Base-by-base conservation (phyloP, 129 eudicot genomes). In the Sambucus nigra region DNA sequence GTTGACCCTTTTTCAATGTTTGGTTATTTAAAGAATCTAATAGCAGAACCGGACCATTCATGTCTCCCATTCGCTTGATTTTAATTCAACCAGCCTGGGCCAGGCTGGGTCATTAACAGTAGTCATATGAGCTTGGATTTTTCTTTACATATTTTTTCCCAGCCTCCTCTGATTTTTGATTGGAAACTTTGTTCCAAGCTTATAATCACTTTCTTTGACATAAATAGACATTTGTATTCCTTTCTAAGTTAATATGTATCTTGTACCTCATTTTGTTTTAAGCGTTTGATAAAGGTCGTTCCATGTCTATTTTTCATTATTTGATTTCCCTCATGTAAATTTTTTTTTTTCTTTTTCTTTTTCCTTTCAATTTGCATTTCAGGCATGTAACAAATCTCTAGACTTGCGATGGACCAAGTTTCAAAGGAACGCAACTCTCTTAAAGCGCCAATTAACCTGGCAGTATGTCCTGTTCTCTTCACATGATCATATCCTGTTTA, bases 381-480 rank as follows among this genome's bases (percentile, higher is more conserved):
- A 89, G 97, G 88, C 82, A 25, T 81, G 81, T 54, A 48, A 71
- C 61, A 65, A 67, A 29, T 91, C 97, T 48, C 69, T 84, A 53
- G 74, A 81, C 20, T 67, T 69, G 69, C 79, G 97, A 47, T 59
- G 72, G 79, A 68, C 59, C 61, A 89, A 84, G 74, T 89, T 84
- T 67, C 75, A 79, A 60, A 75, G 95, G 65, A 89, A 76, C 40
- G 97, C 95, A 25, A 71, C 75, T 63, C 77, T 59, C 39, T 56
- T 82, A 64, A 81, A 73, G 77, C 82, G 88, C 53, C 83, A 76
- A 59, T 75, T 89, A 41, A 84, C 97, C 2, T 81, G 94, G 94
- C 75, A 81, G 97, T 88, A 80, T 61, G 82, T 8, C 12, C 53
- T 60, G 20, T 57, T 27, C 53, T 66, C 10, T 17, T 19, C 41